Evolutionary conservation across 108 stramenopile genomes (phyloP), one percentile per base, ranked within the genome.

Genomic region (Cyclotella cryptica): DNA sequence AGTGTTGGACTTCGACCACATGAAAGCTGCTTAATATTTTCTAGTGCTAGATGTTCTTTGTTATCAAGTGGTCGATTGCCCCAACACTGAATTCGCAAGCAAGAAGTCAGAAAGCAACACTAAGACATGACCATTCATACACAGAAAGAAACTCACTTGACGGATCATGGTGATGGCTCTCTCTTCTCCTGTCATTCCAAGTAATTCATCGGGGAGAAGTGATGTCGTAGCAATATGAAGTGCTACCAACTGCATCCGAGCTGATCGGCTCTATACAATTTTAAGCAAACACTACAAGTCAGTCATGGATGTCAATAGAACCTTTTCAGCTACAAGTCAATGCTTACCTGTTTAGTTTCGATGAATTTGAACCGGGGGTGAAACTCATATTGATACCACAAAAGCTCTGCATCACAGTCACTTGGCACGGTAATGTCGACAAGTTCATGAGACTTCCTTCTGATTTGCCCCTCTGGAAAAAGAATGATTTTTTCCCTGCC

Each of bases 141-240:
- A 35, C 6, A 35, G 2, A 5, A 6, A 35, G 6, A 35, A 35
- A 35, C 35, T 35, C 35, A 35, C 35, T 6, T 35, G 60, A 13
- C 87, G 80, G 1, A 87, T 53, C n/a, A 84, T 65, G 28, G 58
- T 62, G n/a, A 82, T 35, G 18, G 87, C 84, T 15, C 67, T 52
- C 59, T 87, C 87, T 49, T 80, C 80, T n/a, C 85, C 85, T 54
- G 78, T 83, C 74, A 79, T 79, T 2, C 55, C 45, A 8, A 74
- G 43, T 19, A 78, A 63, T 27, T 69, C 42, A 60, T 86, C 85
- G 51, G 85, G 85, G 7, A 84, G 67, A n/a, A 74, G 15, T 30
- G 81, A 69, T 41, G 82, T 71, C 29, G 82, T 80, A n/a, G 85
- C 85, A 10, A 74, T 52, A 24, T 80, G 81, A 54, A 86, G 64